phyloP scores from a whole-genome alignment of 176 grass and related monocot species.

The Phragmites australis region DNA sequence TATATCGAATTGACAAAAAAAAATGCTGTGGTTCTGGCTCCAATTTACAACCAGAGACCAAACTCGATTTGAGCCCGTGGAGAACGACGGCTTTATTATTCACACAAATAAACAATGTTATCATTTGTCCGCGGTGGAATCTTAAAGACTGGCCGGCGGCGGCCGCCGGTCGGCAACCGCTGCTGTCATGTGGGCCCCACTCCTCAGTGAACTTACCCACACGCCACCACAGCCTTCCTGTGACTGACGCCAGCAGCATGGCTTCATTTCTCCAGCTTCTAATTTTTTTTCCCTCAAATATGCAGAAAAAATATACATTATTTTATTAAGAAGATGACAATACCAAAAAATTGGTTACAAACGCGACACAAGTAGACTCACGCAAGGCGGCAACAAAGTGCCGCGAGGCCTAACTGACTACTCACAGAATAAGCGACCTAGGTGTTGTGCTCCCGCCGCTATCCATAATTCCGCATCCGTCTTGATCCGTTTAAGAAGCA shows the following conservation, averaged over 20 bases:
- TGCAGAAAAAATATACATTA: no score
- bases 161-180: not conserved
- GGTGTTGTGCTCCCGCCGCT: no score
- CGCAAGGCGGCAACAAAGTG: no score
- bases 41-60: not conserved
- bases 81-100: constrained; percentile 10
- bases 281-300: no score
- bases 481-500: no score
- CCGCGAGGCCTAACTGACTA: no score
- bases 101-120: constrained; percentile 5
- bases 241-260: not conserved
- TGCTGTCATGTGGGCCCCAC: not conserved
- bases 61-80: not conserved
- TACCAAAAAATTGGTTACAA: no score
- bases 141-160: not conserved
- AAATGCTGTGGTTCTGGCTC: no score
- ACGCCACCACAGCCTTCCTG: not conserved
- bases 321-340: no score
- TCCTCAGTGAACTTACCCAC: not conserved
- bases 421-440: no score
- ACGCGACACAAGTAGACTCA: no score
- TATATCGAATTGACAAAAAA: not conserved
- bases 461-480: no score
- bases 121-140: constrained; percentile 8
- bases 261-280: not conserved